Conservation (phyloP, 1,284 basidiomycete species). For the Cryptococcus sp. region DNA sequence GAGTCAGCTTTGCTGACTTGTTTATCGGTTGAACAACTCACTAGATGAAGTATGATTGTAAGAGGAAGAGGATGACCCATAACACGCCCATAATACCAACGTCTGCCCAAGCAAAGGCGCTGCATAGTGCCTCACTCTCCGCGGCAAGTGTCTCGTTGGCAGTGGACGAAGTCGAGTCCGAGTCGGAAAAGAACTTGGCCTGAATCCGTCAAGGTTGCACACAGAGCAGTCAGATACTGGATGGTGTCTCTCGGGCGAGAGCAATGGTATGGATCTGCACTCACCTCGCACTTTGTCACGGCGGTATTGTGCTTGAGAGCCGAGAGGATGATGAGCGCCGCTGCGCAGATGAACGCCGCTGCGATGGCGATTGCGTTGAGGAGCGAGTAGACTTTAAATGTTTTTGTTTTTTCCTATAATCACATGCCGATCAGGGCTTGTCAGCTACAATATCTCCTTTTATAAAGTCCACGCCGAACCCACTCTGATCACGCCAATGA, state of each 20-base stretch:
- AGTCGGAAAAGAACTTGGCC: constrained; percentile 36
- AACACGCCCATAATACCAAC: constrained; percentile 86
- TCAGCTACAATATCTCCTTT: background rate
- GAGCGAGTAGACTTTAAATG: constrained; percentile 73
- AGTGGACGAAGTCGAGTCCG: constrained; percentile 44
- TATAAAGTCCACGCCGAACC: constrained; percentile 28
- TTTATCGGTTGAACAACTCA: constrained; percentile 14
- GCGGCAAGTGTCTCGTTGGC: constrained; percentile 30
- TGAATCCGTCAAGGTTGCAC: constrained; percentile 4
- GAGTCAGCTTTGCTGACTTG: background rate
- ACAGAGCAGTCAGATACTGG: background rate
- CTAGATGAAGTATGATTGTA: constrained; percentile 63
- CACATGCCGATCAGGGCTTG: background rate
- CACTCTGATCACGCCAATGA: constrained; percentile 75
- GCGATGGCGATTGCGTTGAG: constrained; percentile 64
- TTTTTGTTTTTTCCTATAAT: constrained; percentile 69
- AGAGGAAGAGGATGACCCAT: constrained; percentile 72
- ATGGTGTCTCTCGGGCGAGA: background rate
- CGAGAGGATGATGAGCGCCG: constrained; percentile 75
- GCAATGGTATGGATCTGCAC: constrained; percentile 19
- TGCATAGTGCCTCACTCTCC: constrained; percentile 71
- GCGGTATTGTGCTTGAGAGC: constrained; percentile 71
- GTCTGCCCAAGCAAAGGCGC: constrained; percentile 85
- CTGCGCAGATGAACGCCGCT: constrained; percentile 70
- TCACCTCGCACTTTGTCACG: constrained; percentile 63